These are phyloP conservation scores for Tulasnella sp. DNA, from an alignment of 768 basidiomycete genomes.

Conservation along the genomic window DNA sequence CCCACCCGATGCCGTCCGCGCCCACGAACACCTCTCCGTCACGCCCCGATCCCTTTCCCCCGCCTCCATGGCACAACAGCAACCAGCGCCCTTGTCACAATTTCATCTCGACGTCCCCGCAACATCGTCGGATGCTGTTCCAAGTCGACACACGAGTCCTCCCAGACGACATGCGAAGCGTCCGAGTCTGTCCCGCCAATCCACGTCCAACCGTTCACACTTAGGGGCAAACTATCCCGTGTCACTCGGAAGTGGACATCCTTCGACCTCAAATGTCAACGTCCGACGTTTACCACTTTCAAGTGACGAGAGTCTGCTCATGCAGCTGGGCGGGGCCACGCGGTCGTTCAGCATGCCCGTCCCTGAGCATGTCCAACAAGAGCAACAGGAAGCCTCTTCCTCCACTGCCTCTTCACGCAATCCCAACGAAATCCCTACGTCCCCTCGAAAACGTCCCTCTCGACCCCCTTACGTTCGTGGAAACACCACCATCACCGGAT, in stretches of 20 bases:
- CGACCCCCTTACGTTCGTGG: constrained; percentile 10
- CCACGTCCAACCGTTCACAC: constrained; percentile 6
- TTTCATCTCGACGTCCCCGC: constrained; percentile 12
- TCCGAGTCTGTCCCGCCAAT: neutral
- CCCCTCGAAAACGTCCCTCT: neutral
- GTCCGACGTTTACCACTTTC: neutral
- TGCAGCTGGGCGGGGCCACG: constrained; percentile 11
- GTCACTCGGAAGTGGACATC: neutral
- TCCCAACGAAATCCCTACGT: neutral
- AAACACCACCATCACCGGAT: neutral
- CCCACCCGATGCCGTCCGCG: neutral
- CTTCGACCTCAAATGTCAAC: neutral
- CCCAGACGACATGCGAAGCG: neutral
- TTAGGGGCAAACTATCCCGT: constrained; percentile 7
- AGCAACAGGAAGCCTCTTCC: constrained; percentile 4
- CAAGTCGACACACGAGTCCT: neutral
- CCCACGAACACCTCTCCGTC: neutral
- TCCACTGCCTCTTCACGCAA: neutral
- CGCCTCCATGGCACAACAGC: neutral
- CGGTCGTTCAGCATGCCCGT: constrained; percentile 21
- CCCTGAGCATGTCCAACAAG: constrained; percentile 5
- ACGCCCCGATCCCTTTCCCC: neutral
- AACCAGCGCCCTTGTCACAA: constrained; percentile 2
- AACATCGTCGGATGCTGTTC: neutral
- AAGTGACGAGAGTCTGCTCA: constrained; percentile 3